Evolutionary conservation across 83 land plant genomes (phyloP), one percentile per base, ranked within the genome.

Genomic region (Picea abies): DNA sequence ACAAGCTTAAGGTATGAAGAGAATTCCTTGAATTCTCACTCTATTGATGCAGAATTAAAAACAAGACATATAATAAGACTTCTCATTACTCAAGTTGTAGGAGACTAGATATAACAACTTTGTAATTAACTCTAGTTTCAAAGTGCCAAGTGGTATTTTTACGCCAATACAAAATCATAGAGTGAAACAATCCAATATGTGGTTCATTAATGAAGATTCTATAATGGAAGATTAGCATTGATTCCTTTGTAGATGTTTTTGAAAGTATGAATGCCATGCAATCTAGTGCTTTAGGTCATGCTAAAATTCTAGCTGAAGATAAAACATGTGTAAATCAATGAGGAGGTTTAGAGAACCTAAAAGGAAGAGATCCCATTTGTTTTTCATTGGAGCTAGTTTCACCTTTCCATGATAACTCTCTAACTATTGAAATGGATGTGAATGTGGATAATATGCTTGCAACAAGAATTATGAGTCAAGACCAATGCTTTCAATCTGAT

Each of bases 101-200:
- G 82, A 90, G 78, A 73, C 70, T 60, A 22, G 91, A 90, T 20
- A 60, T 83, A 83, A 87, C 76, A 87, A 81, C 70, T 23, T 56
- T 29, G 83, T 5, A n/a, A 41, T 47, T 37, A 49, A 23, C 7
- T 76, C 79, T 52, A 76, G 47, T 10, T 37, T 52, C 17, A 56
- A 49, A 22, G 61, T 14, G 79, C 25, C 78, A 19, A 32, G n/a
- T 32, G 41, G 52, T 41, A 20, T 22, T 37, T n/a, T 20, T 22
- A 39, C 35, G 17, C 47, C 79, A 52, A 22, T 8, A 49, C 20
- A 11, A 29, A 47, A 25, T n/a, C n/a, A 14, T 47, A 47, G 60
- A 76, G 41, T 76, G 79, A 52, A 29, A 23, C 61, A 76, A 37
- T 23, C 41, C 61, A 49, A 56, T 41, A 25, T 23, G 29, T 29